Percentiles rank a stretch among this genome's conserved stretches.
Evolutionary conservation across 495 filamentous ascomycete species (phyloP).

Genomic region (Penicillium robsamsonii): DNA sequence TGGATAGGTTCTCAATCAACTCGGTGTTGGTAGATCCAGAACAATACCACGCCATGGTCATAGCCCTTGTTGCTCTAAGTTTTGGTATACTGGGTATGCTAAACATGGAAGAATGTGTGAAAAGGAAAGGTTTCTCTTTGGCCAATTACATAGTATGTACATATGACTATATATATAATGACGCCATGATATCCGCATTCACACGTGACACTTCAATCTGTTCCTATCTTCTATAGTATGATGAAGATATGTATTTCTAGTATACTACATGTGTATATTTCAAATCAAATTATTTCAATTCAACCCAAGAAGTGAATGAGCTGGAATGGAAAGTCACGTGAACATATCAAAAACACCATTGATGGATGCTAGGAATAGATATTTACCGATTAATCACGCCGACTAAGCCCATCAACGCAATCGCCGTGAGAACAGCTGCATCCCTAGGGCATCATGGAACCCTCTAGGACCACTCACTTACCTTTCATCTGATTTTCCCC

Average conservation of each 20-base stretch:
- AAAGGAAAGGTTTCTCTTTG: background rate
- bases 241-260: too few species aligned
- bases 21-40: conserved; percentile 74
- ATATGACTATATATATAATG: conserved; percentile 10
- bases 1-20: conserved; percentile 75
- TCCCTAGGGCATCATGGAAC: background rate
- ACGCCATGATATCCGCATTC: conserved; percentile 25
- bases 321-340: conserved; percentile 7
- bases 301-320: too few species aligned
- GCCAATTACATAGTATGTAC: background rate
- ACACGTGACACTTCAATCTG: background rate
- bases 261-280: too few species aligned
- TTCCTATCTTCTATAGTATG: too few species aligned
- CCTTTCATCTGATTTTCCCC: background rate
- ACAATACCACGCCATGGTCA: conserved; percentile 87
- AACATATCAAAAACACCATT: background rate
- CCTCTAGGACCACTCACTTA: background rate
- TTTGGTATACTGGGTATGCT: background rate
- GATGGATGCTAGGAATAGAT: background rate
- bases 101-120: conserved; percentile 4
- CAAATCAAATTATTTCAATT: too few species aligned
- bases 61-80: conserved; percentile 18
- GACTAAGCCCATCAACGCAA: background rate
- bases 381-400: background rate
- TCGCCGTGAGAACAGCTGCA: background rate